Evolutionary conservation across 495 filamentous ascomycete species (phyloP).

Genomic region (Hypomontagnella monticulosa): DNA sequence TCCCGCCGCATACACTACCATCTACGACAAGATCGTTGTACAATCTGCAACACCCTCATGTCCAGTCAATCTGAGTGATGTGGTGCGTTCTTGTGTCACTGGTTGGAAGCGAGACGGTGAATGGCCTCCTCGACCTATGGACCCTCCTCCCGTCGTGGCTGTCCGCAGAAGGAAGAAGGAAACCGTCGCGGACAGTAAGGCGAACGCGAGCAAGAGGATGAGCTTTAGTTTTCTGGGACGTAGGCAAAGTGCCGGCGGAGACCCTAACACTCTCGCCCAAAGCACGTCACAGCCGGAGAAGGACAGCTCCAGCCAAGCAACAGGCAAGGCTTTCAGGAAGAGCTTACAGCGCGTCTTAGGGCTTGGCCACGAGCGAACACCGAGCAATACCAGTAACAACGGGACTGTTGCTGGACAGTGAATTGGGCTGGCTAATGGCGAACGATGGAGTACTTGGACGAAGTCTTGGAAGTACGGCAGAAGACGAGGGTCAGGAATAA

Average conservation of each 20-base stretch:
- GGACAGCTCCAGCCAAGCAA: constrained; percentile 61
- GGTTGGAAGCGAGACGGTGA: constrained; percentile 95
- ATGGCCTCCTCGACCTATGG: constrained; percentile 79
- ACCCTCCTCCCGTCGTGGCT: constrained; percentile 50
- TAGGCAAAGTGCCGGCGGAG: constrained; percentile 33
- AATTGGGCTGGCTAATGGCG: background rate
- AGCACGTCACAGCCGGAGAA: constrained; percentile 46
- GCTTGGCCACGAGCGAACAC: constrained; percentile 44
- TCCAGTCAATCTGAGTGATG: constrained; percentile 85
- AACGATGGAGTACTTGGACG: background rate
- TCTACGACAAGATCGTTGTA: constrained; percentile 87
- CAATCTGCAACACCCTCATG: constrained; percentile 80
- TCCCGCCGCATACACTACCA: constrained; percentile 75
- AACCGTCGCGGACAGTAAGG: constrained; percentile 35
- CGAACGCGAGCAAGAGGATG: constrained; percentile 45
- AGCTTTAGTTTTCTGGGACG: constrained; percentile 46
- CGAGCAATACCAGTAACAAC: constrained; percentile 15
- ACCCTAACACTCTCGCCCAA: constrained; percentile 22
- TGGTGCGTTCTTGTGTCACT: constrained; percentile 82
- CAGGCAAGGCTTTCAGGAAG: constrained; percentile 50
- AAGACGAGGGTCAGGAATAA: constrained; percentile 1
- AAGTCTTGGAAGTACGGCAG: constrained; percentile 4
- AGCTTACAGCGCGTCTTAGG: constrained; percentile 55
- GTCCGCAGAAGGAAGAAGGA: constrained; percentile 50
- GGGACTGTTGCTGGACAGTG: constrained; percentile 3